phyloP scores from a whole-genome alignment of 2,329 filamentous ascomycete species.

The Fusarium nanum region DNA sequence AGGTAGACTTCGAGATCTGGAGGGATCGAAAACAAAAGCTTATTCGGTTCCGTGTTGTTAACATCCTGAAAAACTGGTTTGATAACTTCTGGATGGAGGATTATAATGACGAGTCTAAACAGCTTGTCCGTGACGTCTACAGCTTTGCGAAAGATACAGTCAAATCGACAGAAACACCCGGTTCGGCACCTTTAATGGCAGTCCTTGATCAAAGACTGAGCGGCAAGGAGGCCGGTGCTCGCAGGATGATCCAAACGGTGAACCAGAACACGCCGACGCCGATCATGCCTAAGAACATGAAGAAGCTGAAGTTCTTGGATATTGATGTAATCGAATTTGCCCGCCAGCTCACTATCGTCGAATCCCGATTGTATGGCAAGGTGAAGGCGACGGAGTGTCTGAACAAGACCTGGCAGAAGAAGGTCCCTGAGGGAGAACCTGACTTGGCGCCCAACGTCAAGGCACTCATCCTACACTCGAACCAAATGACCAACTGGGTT shows the following conservation, averaged over 20 bases:
- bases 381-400: conserved; percentile 96
- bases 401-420: conserved; percentile 99
- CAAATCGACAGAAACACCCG: conserved; percentile 92
- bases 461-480: conserved; percentile 95
- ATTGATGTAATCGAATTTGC: conserved; percentile 97
- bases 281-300: conserved; percentile 99
- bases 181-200: conserved; percentile 84
- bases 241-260: conserved; percentile 87
- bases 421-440: conserved; percentile 81
- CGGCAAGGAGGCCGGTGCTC: conserved; percentile 87
- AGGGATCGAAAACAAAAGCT: conserved; percentile 94
- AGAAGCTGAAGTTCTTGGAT: conserved; percentile 97
- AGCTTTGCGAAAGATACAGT: conserved; percentile 92
- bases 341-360: conserved; percentile 96
- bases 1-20: conserved; percentile 86
- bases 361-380: conserved; percentile 93
- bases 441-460: conserved; percentile 96
- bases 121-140: conserved; percentile 88
- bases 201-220: conserved; percentile 89
- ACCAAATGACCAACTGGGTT: conserved; percentile 99
- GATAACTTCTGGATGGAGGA: conserved; percentile 99
- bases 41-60: conserved; percentile 95
- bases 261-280: conserved; percentile 85
- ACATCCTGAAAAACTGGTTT: conserved; percentile 98
- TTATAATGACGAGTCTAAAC: conserved; percentile 82